phyloP scores from a whole-genome alignment of 495 filamentous ascomycete genomes.

The Aspergillus taichungensis region DNA sequence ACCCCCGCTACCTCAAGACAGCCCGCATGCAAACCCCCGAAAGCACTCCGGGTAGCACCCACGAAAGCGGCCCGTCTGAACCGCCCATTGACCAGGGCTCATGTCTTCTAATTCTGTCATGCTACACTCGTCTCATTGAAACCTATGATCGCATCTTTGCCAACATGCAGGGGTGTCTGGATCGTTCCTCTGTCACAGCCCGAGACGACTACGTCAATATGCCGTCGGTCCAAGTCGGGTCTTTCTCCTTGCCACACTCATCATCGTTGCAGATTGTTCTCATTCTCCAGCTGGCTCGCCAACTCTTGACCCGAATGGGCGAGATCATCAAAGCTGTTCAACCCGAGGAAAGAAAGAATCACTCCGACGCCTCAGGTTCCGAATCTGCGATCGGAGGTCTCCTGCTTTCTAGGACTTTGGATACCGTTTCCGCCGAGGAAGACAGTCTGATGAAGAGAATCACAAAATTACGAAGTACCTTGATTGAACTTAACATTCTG shows the following conservation, averaged over 20 bases:
- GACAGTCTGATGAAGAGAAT: background rate
- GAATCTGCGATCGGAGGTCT: background rate
- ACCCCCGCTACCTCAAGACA: constrained; percentile 1
- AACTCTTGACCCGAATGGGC: constrained; percentile 5
- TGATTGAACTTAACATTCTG: background rate
- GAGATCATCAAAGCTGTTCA: constrained; percentile 4
- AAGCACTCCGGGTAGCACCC: background rate
- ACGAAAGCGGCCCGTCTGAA: background rate
- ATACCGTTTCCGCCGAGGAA: background rate
- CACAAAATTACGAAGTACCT: background rate
- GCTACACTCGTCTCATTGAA: constrained; percentile 7
- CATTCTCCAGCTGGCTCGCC: constrained; percentile 3
- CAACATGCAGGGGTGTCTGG: constrained; percentile 6
- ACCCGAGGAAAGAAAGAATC: background rate
- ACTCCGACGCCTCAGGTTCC: background rate
- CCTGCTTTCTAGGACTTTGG: background rate
- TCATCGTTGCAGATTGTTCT: constrained; percentile 5
- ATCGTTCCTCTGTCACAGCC: constrained; percentile 4
- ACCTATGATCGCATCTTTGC: constrained; percentile 5
- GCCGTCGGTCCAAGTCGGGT: constrained; percentile 2
- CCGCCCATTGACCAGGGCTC: constrained; percentile 2
- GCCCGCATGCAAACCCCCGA: background rate
- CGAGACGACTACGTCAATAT: constrained; percentile 7
- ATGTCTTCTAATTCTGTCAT: constrained; percentile 4
- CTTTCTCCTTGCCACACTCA: constrained; percentile 6